Percentiles rank a stretch among this genome's conserved stretches.
These are phyloP conservation scores for Gnomoniopsis smithogilvyi DNA, from an alignment of 2,329 filamentous ascomycete genomes.

Conservation along the genomic window DNA sequence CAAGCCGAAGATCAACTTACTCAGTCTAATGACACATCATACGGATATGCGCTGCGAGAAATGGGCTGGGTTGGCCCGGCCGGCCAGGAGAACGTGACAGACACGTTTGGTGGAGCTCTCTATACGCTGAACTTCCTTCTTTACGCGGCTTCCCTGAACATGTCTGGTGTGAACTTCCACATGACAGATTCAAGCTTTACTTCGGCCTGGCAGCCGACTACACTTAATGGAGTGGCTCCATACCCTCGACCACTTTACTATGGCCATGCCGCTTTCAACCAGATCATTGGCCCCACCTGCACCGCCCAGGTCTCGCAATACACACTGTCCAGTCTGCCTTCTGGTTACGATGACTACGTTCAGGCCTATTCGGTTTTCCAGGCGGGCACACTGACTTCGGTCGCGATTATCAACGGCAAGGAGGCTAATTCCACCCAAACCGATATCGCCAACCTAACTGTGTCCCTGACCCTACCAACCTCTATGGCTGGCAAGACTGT, in stretches of 20 bases:
- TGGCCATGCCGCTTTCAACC: slow-evolving; percentile 46
- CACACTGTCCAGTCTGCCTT: slow-evolving; percentile 27
- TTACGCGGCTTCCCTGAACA: slow-evolving; percentile 44
- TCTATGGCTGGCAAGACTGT: slow-evolving; percentile 36
- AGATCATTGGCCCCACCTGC: slow-evolving; percentile 41
- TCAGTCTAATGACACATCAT: slow-evolving; percentile 36
- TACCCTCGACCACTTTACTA: slow-evolving; percentile 48
- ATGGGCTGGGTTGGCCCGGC: slow-evolving; percentile 49
- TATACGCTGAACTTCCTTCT: slow-evolving; percentile 52
- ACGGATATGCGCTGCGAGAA: slow-evolving; percentile 47
- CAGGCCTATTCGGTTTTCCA: slow-evolving; percentile 44
- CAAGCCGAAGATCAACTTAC: slow-evolving; percentile 39
- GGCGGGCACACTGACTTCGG: slow-evolving; percentile 34
- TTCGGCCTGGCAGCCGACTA: slow-evolving; percentile 45
- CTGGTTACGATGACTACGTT: slow-evolving; percentile 36
- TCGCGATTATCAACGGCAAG: slow-evolving; percentile 44
- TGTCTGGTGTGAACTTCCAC: slow-evolving; percentile 47
- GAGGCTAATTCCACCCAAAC: slow-evolving; percentile 35
- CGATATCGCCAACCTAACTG: slow-evolving; percentile 35
- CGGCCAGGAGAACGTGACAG: slow-evolving; percentile 41
- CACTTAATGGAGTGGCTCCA: slow-evolving; percentile 34
- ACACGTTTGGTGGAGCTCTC: slow-evolving; percentile 46
- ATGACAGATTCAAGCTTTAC: slow-evolving; percentile 52
- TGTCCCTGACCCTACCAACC: slow-evolving; percentile 37
- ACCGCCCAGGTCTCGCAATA: slow-evolving; percentile 39